Conservation (phyloP, 148 eudicot genomes). For the Dysphania ambrosioides region DNA sequence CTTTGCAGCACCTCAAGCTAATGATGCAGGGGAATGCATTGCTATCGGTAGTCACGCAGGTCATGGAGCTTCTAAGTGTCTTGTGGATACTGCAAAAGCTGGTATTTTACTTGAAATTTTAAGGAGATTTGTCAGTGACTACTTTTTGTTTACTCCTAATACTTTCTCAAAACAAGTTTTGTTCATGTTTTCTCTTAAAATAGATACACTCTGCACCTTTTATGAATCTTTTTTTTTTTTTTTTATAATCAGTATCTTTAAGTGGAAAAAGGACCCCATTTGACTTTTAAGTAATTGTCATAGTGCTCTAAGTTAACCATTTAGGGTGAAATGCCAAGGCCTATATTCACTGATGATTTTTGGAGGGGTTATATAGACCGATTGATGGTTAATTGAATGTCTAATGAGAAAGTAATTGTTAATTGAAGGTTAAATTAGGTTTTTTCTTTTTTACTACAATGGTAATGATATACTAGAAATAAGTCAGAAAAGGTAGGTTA, state of each 20-base stretch:
- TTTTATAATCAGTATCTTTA: neutral
- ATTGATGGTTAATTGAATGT: no score
- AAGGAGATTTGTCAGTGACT: neutral
- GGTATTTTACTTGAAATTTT: constrained; percentile 22
- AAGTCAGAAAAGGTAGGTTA: no score
- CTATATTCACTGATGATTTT: no score
- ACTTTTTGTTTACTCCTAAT: neutral
- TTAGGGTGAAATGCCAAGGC: neutral
- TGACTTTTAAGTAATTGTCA: neutral
- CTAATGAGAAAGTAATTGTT: neutral
- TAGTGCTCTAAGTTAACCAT: neutral
- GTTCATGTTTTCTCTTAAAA: neutral
- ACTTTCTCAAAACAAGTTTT: neutral
- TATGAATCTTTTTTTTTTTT: neutral
- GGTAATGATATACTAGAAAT: no score
- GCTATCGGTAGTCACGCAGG: constrained; percentile 17
- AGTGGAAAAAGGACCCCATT: neutral
- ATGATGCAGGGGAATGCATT: constrained; percentile 24
- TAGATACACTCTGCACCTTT: neutral
- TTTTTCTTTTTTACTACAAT: no score
- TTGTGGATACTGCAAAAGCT: constrained; percentile 29
- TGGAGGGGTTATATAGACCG: no score
- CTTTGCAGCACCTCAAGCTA: constrained; percentile 31
- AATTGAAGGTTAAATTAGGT: neutral
- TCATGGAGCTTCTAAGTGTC: constrained; percentile 30